Evolutionary conservation across 345 rosid genomes (phyloP).

Genomic region (Rubroshorea leprosula): DNA sequence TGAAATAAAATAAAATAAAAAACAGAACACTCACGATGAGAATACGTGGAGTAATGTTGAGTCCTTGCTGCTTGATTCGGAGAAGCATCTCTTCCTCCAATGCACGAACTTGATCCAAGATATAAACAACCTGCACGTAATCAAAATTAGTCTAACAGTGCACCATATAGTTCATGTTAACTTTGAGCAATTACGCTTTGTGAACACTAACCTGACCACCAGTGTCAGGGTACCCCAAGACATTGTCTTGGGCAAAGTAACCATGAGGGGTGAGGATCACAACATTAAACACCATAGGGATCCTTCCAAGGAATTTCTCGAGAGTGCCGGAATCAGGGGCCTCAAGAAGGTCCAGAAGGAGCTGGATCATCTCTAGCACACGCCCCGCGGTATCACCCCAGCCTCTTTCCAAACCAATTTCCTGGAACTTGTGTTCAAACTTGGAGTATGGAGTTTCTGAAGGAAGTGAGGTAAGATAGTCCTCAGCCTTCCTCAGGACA

Average conservation of each 20-base stretch:
- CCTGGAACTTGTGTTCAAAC: constrained; percentile 75
- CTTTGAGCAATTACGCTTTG: constrained; percentile 3
- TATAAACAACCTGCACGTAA: constrained; percentile 67
- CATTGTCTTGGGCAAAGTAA: constrained; percentile 92
- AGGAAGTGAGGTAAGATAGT: constrained; percentile 46
- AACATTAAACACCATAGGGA: constrained; percentile 92
- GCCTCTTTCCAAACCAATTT: constrained; percentile 88
- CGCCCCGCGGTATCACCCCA: constrained; percentile 89
- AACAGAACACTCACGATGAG: constrained; percentile 52
- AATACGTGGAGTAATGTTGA: constrained; percentile 74
- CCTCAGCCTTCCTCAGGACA: constrained; percentile 87
- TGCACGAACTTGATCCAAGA: constrained; percentile 97
- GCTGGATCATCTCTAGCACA: constrained; percentile 82
- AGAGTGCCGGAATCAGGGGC: constrained; percentile 97
- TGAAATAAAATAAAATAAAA: not conserved
- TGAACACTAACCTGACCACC: constrained; percentile 75
- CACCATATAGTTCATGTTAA: too few species aligned
- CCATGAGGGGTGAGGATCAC: constrained; percentile 95
- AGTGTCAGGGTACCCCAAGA: constrained; percentile 94
- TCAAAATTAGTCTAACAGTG: too few species aligned
- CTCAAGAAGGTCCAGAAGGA: constrained; percentile 88
- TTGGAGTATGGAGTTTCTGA: constrained; percentile 52
- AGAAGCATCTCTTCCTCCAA: constrained; percentile 83
- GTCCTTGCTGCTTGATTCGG: constrained; percentile 89
- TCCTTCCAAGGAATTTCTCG: constrained; percentile 74